Evolutionary conservation across 2,329 filamentous ascomycete species (phyloP), one percentile per base, ranked within the genome.

Genomic region (Fusarium sp.): DNA sequence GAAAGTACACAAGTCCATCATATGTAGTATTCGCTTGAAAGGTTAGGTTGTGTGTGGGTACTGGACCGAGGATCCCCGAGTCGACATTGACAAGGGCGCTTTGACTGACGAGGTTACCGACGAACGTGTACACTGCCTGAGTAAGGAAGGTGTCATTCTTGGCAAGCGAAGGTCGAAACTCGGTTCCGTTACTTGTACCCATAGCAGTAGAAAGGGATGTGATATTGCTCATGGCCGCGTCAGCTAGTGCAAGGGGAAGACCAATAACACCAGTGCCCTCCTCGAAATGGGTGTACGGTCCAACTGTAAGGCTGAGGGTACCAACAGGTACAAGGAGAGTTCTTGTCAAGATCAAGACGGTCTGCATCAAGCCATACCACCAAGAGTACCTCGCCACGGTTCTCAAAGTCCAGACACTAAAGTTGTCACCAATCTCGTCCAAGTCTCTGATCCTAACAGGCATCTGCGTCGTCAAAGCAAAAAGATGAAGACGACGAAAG

Each of bases 341-440:
- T 5, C 74, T 45, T 0, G 73, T 74, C 1, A 76, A 11, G 5
- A 76, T 76, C 18, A 76, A 18, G 18, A 60, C 40, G 11, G 63
- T 50, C 2, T 76, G 74, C 73, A 76, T 76, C 34, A 76, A 42
- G 2, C 74, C 74, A 54, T 76, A 76, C 74, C 74, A 76, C 74
- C 74, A 76, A 6, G 74, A 76, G 3, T 76, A 76, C 20, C 66
- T 70, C 14, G 62, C 63, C 5, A 76, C 74, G 2, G 71, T 69
- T 9, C 37, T 31, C 13, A 76, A 22, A 1, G 73, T 76, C 31
- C 40, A 61, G 18, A 76, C 18, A 2, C 71, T 76, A 10, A 76
- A 60, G 2, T 72, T 72, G 16, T 76, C 74, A 0, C 73, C 69
- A 9, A 76, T 74, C 16, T 76, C 65, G 20, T 76, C 71, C 1